Evolutionary conservation across 2,329 filamentous ascomycete genomes (phyloP), one percentile per base, ranked within the genome.

Genomic region (Thelonectria discophora): DNA sequence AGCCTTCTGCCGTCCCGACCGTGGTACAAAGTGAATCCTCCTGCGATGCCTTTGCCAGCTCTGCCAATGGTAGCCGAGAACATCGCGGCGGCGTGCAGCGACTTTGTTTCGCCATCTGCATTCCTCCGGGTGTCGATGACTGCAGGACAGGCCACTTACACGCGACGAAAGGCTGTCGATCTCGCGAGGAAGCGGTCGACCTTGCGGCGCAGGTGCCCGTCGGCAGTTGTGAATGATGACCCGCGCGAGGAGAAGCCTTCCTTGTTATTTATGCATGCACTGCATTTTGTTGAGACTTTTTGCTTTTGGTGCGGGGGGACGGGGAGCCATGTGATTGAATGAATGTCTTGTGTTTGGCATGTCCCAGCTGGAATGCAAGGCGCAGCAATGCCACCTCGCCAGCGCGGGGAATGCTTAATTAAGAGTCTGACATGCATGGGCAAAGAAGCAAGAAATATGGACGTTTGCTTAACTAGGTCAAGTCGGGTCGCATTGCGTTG

Each of bases 161-260:
- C 39, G 39, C 9, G 15, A 8, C 39, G n/a, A 6, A 17, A 6
- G n/a, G 20, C 15, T n/a, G 39, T 42, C 39, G 9, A 42, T 42
- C 39, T 10, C n/a, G n/a, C n/a, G n/a, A n/a, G 15, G 12, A 24
- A n/a, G n/a, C n/a, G n/a, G n/a, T n/a, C n/a, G n/a, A n/a, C n/a
- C n/a, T n/a, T n/a, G n/a, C n/a, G 7, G 13, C 39, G 39, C 39
- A n/a, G n/a, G 39, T 18, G 39, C 15, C 12, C 6, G 13, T n/a
- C 27, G 27, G 46, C 17, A 49, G 46, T 49, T 34, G 45, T 39
- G 15, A 30, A 49, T 49, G 47, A 51, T 57, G 54, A 57, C 54
- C 54, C 54, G 54, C 10, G 46, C 24, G 6, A 27, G 11, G 9
- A 17, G 17, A 50, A 5, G 11, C 18, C 24, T 50, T 50, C 46